Evolutionary conservation across 1,284 basidiomycete genomes (phyloP), one percentile per base, ranked within the genome.

Genomic region (Schizophyllum amplum): DNA sequence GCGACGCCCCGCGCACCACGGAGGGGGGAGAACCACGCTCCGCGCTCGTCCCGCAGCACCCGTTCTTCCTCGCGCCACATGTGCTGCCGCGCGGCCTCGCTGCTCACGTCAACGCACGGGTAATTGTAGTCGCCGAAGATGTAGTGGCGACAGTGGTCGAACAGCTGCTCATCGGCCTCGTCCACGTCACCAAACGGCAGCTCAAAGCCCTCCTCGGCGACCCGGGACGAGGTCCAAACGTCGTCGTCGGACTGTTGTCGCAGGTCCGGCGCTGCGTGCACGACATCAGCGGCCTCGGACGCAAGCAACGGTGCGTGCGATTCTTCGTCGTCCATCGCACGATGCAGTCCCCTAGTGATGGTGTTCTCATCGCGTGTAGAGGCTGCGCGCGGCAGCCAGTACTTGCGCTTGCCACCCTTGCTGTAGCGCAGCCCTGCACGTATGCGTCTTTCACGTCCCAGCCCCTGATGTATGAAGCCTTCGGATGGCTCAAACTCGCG

Each of bases 401-500:
- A 95, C 70, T 96, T 95, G 57, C 77, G 79, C 68, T 87, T 84
- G 0, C 96, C 95, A 20, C 94, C 93, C 53, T 88, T 82, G 47
- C 87, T 85, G 67, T 99, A 99, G 4, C 97, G 81, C 51, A 99
- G 74, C 0, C 96, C 96, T 0, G 94, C 94, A 26, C 86, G 77
- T 57, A 97, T 94, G 1, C 94, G 80, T 47, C 86, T 76, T 56
- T 92, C 90, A 22, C 93, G 77, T 0, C 90, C 93, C 2, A 79
- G 77, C 20, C 94, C 93, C 61, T 92, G 82, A 65, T 99, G 96
- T 65, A 98, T 86, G 52, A 85, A 85, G 0, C 94, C 94, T 68
- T 98, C 94, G 46, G 90, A 92, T 1, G 96, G 95, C 67, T 99
- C 96, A 67, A 96, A 98, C 46, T 90, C 90, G 57, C 94, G 87